Conservation (phyloP, 805 yeast species). For the Lachancea kluyveri region DNA sequence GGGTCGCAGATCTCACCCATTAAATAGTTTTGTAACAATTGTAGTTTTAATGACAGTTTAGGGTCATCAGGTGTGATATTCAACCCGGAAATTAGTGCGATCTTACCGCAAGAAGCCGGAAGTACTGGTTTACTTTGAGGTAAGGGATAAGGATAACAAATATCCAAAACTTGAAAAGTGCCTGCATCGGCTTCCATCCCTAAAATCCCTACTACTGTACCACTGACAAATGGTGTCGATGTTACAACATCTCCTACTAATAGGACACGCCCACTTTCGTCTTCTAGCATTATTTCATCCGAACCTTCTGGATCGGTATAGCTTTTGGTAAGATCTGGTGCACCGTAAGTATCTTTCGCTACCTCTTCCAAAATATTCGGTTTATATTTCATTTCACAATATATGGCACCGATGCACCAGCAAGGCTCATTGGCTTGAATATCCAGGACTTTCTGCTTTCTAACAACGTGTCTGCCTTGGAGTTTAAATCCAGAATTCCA, state of each 20-base stretch:
- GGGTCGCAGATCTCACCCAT: conserved; percentile 57
- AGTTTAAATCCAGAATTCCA: conserved; percentile 49
- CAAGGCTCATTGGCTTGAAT: conserved; percentile 41
- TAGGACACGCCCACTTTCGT: conserved; percentile 83
- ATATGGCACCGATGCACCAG: conserved; percentile 85
- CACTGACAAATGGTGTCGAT: conserved; percentile 67
- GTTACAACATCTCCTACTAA: conserved; percentile 57
- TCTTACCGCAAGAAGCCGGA: conserved; percentile 28
- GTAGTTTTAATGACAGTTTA: conserved; percentile 38
- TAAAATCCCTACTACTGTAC: conserved; percentile 76
- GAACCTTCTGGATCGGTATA: conserved; percentile 49
- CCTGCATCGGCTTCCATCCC: conserved; percentile 87
- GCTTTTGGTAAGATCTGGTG: conserved; percentile 35
- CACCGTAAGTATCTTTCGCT: conserved; percentile 43
- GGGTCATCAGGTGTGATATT: conserved; percentile 43
- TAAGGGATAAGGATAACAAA: conserved; percentile 61
- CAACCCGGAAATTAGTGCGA: conserved; percentile 78
- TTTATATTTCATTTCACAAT: conserved; percentile 76
- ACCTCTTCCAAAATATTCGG: conserved; percentile 83
- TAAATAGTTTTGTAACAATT: conserved; percentile 61
- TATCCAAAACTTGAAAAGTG: conserved; percentile 74
- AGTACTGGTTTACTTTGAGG: conserved; percentile 45
- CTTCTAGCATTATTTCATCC: conserved; percentile 73
- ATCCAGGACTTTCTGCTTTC: conserved; percentile 39
- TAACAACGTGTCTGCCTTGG: conserved; percentile 31